phyloP scores from a whole-genome alignment of 352 stramenopile species.

The Phytophthora parvispora region DNA sequence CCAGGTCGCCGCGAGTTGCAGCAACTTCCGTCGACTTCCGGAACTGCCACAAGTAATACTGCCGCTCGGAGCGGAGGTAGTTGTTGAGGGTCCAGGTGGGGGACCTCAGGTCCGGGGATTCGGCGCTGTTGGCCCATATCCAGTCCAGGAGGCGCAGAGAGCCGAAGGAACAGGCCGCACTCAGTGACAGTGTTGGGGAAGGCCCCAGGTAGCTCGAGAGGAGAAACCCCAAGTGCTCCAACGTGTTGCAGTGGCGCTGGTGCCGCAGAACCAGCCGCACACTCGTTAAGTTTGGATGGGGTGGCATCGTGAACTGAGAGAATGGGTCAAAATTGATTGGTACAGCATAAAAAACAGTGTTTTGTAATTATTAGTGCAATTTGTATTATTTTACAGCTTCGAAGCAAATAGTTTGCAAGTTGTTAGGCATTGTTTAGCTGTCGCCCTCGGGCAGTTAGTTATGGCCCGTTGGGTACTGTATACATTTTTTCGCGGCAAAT shows the following conservation, averaged over 20 bases:
- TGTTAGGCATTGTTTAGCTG: too few species aligned
- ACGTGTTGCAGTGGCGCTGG: background rate
- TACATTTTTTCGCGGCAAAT: too few species aligned
- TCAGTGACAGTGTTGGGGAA: background rate
- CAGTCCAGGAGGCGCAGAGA: background rate
- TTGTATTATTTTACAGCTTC: too few species aligned
- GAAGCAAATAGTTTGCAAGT: too few species aligned
- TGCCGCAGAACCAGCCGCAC: background rate
- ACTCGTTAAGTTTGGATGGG: too few species aligned
- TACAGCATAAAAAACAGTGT: too few species aligned
- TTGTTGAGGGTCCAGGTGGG: background rate
- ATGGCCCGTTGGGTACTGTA: too few species aligned
- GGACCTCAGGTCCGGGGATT: background rate
- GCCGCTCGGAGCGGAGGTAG: background rate
- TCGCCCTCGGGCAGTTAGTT: too few species aligned
- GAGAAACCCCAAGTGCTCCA: background rate
- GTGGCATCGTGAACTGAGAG: too few species aligned
- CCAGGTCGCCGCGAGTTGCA: background rate
- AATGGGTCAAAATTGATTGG: too few species aligned
- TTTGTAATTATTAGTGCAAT: too few species aligned
- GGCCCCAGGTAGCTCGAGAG: conserved; percentile 1
- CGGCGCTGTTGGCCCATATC: background rate
- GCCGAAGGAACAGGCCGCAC: background rate
- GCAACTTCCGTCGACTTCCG: background rate
- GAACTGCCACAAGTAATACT: conserved; percentile 9